phyloP scores from a whole-genome alignment of 2,329 filamentous ascomycete species.

The Raffaelea ambrosiae region DNA sequence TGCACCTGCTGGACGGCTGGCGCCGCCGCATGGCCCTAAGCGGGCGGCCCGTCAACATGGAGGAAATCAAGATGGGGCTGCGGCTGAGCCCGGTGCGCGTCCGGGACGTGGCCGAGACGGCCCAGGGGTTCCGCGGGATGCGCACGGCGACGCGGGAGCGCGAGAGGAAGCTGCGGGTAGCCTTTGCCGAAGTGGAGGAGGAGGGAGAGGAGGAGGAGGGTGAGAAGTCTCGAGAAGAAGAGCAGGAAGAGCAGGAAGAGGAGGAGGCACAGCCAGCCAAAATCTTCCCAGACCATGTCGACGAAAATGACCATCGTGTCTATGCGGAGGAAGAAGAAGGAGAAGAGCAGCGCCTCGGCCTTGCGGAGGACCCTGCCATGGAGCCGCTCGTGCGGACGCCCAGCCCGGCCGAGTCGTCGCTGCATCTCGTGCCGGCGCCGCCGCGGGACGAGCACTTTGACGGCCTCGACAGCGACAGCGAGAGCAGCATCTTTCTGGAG shows the following conservation, averaged over 20 bases:
- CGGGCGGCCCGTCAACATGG: constrained; percentile 60
- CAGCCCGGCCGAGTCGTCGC: background rate
- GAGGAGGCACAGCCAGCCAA: too few relatives aligned
- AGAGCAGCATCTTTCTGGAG: constrained; percentile 32
- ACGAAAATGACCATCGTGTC: too few relatives aligned
- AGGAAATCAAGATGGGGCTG: constrained; percentile 60
- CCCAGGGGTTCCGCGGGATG: constrained; percentile 23
- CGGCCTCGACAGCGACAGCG: constrained; percentile 25
- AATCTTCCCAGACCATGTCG: too few relatives aligned
- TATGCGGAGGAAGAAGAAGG: too few relatives aligned
- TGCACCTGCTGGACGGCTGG: constrained; percentile 89
- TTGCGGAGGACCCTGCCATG: too few relatives aligned
- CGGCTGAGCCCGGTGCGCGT: constrained; percentile 52
- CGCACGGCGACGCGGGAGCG: constrained; percentile 22
- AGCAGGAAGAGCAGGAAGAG: constrained; percentile 2
- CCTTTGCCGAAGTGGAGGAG: constrained; percentile 12
- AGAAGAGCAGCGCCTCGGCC: background rate
- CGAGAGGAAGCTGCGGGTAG: constrained; percentile 13
- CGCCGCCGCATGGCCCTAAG: constrained; percentile 67
- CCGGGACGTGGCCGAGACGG: constrained; percentile 40
- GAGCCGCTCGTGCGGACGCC: background rate
- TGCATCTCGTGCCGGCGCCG: background rate
- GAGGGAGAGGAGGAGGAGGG: constrained; percentile 5
- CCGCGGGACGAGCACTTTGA: constrained; percentile 14
- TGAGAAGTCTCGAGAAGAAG: background rate